Conservation (phyloP, 805 yeast species). For the Danielia oregonensis region DNA sequence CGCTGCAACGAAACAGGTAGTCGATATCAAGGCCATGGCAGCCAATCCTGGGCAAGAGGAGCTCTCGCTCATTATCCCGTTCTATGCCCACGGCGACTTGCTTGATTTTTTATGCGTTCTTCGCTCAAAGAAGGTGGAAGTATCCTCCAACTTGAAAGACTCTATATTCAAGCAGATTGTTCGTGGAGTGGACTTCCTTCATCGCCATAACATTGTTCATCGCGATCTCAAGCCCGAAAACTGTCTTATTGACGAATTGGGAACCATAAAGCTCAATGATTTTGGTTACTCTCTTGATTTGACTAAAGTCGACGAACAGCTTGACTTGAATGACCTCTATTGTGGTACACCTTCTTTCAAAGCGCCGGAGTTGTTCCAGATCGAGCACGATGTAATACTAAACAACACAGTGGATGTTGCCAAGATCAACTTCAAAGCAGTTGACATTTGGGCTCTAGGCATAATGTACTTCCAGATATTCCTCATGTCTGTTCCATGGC, state of each 20-base stretch:
- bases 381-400: conserved; percentile 15
- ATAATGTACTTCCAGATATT: conserved; percentile 44
- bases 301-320: conserved; percentile 14
- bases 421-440: conserved; percentile 25
- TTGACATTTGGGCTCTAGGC: conserved; percentile 54
- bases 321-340: conserved; percentile 20
- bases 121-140: conserved; percentile 29
- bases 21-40: conserved; percentile 25
- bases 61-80: conserved; percentile 39
- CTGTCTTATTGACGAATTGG: conserved; percentile 42
- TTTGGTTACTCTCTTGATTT: conserved; percentile 49
- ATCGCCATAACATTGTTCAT: conserved; percentile 41
- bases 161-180: conserved; percentile 44
- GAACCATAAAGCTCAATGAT: conserved; percentile 45
- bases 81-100: conserved; percentile 46
- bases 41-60: conserved; percentile 10
- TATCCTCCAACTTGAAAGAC: conserved; percentile 38
- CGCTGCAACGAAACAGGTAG: conserved; percentile 24
- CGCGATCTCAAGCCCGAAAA: conserved; percentile 57
- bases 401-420: not conserved
- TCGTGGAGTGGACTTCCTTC: conserved; percentile 43
- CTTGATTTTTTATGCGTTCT: conserved; percentile 39
- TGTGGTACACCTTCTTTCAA: conserved; percentile 54
- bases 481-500: conserved; percentile 49
- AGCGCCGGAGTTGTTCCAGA: conserved; percentile 46